A percentile compares a stretch with the other conserved stretches of the same genome.
These are phyloP conservation scores for Melampsora larici-populina DNA, from an alignment of 1,284 basidiomycete species.

Conservation along the genomic window DNA sequence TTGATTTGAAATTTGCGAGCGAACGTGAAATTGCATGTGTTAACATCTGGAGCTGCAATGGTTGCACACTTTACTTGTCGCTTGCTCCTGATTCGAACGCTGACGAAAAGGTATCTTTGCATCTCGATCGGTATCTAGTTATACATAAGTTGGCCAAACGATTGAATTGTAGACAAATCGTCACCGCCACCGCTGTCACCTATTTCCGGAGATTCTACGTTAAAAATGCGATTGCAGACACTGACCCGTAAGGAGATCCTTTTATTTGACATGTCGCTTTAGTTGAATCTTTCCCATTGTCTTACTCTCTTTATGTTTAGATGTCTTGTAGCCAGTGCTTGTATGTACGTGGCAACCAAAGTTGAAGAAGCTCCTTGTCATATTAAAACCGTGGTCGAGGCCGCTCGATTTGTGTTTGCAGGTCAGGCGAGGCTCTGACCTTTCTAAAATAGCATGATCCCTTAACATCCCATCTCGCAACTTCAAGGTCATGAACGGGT, in stretches of 20 bases:
- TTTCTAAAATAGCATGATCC: not conserved
- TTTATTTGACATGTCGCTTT: not conserved
- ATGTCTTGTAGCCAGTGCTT: slow-evolving; percentile 84
- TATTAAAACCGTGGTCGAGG: slow-evolving; percentile 85
- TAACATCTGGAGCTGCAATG: slow-evolving; percentile 50
- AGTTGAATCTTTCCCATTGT: not conserved
- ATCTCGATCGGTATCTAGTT: slow-evolving; percentile 57
- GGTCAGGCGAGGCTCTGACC: slow-evolving; percentile 59
- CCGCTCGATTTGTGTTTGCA: slow-evolving; percentile 72
- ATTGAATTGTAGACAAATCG: slow-evolving; percentile 76
- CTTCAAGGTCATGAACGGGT: not conserved
- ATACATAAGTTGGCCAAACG: slow-evolving; percentile 84
- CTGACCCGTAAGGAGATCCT: not conserved
- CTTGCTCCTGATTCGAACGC: not conserved
- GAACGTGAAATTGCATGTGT: slow-evolving; percentile 49
- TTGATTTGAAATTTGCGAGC: slow-evolving; percentile 47
- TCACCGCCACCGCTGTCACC: slow-evolving; percentile 85
- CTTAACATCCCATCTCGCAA: not conserved
- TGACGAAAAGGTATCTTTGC: not conserved
- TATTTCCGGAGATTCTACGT: slow-evolving; percentile 94
- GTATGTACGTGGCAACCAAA: slow-evolving; percentile 92
- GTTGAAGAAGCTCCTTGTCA: slow-evolving; percentile 93
- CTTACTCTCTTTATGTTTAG: slow-evolving; percentile 68
- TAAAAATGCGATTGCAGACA: slow-evolving; percentile 69
- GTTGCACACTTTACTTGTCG: not conserved